Conservation (phyloP, 2,329 filamentous ascomycete species). For the Periconia sp. region DNA sequence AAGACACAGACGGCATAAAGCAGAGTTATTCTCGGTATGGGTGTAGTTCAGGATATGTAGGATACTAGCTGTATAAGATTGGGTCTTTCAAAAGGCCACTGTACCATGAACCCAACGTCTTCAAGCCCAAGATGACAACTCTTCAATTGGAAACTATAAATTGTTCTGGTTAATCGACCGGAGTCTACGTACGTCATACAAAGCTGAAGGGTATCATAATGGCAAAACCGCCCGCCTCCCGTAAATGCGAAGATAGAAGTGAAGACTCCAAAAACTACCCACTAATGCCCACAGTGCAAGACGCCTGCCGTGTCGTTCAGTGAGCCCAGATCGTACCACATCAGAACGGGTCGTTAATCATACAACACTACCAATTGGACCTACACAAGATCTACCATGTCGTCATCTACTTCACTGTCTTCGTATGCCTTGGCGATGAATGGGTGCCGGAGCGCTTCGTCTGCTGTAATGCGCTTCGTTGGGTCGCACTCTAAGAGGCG, state of each 20-base stretch:
- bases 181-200: constrained; percentile 21
- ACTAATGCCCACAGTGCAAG: too few relatives aligned
- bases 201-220: constrained; percentile 35
- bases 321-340: constrained; percentile 14
- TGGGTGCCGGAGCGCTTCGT: constrained; percentile 74
- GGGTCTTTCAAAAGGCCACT: constrained; percentile 2
- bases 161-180: too few relatives aligned
- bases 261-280: constrained; percentile 37
- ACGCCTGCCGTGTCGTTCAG: constrained; percentile 32
- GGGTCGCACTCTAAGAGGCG: constrained; percentile 80
- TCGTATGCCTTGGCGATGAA: constrained; percentile 60
- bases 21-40: neutral
- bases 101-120: constrained; percentile 13
- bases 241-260: constrained; percentile 21
- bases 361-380: constrained; percentile 15
- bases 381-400: constrained; percentile 38
- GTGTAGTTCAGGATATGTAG: constrained; percentile 3
- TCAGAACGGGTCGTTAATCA: constrained; percentile 9
- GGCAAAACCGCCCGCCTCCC: constrained; percentile 28
- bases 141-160: neutral
- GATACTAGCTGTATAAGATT: constrained; percentile 2
- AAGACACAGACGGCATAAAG: constrained; percentile 27
- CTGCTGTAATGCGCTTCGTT: constrained; percentile 73
- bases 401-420: constrained; percentile 39
- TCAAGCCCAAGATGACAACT: neutral